These are phyloP conservation scores for Aaosphaeria arxii DNA, from an alignment of 2,329 filamentous ascomycete species.

Conservation along the genomic window DNA sequence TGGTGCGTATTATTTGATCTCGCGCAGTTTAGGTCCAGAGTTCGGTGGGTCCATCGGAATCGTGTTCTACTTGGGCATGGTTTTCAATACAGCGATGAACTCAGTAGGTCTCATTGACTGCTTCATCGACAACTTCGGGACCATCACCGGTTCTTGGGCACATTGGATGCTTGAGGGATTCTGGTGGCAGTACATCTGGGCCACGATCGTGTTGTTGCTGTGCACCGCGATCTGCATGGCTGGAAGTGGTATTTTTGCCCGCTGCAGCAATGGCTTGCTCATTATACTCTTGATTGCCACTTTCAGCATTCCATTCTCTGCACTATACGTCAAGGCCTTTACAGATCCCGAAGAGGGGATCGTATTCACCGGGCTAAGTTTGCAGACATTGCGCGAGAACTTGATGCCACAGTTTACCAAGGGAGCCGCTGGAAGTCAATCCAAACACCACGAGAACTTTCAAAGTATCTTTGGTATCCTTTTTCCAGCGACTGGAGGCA, in stretches of 20 bases:
- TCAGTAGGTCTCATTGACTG: constrained; percentile 84
- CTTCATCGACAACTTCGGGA: constrained; percentile 70
- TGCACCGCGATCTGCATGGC: constrained; percentile 76
- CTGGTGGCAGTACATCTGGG: constrained; percentile 75
- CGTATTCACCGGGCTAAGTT: constrained; percentile 73
- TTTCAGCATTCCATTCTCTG: constrained; percentile 79
- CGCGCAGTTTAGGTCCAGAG: constrained; percentile 78
- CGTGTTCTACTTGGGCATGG: constrained; percentile 84
- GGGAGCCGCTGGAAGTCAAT: constrained; percentile 61
- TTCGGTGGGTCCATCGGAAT: constrained; percentile 87
- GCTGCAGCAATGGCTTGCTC: constrained; percentile 74
- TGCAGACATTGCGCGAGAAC: constrained; percentile 70
- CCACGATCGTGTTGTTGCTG: constrained; percentile 66
- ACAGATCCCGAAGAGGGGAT: constrained; percentile 59
- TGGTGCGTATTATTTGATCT: constrained; percentile 86
- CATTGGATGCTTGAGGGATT: constrained; percentile 66
- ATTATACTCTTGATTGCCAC: constrained; percentile 69
- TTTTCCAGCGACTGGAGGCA: constrained; percentile 67
- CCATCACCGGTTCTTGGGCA: constrained; percentile 53
- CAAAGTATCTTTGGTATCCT: constrained; percentile 82
- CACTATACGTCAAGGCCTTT: constrained; percentile 67
- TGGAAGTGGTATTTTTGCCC: constrained; percentile 75
- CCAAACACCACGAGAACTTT: constrained; percentile 65
- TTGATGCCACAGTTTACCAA: constrained; percentile 64
- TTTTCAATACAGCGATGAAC: constrained; percentile 81